Conservation (phyloP, 139 green algal species). For the Diplosphaera chodatii region DNA sequence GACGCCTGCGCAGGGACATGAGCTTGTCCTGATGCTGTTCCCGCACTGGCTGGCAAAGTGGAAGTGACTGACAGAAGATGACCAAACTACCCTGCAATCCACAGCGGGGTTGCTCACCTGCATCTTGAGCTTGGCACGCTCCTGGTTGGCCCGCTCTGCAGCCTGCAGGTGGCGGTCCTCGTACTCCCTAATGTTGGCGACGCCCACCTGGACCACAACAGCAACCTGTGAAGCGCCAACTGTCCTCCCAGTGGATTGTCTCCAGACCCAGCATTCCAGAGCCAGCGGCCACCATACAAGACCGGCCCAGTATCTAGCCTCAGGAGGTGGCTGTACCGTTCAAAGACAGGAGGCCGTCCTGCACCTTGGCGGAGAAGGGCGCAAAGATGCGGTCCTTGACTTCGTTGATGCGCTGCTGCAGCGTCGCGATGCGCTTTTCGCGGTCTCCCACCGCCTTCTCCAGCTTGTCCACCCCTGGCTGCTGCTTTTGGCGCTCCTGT, state of each 20-base stretch:
- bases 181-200: slow-evolving; percentile 81
- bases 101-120: slow-evolving; percentile 6
- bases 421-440: slow-evolving; percentile 26
- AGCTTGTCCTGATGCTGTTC: too few relatives aligned
- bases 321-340: too few relatives aligned
- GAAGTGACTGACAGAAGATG: too few relatives aligned
- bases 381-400: slow-evolving; percentile 57
- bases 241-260: too few relatives aligned
- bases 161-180: slow-evolving; percentile 67
- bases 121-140: slow-evolving; percentile 17
- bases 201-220: slow-evolving; percentile 41
- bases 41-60: too few relatives aligned
- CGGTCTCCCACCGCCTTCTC: slow-evolving; percentile 30
- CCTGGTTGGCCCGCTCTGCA: slow-evolving; percentile 18
- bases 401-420: slow-evolving; percentile 48
- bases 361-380: slow-evolving; percentile 65
- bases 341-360: too few relatives aligned
- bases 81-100: too few relatives aligned
- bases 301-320: too few relatives aligned
- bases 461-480: slow-evolving; percentile 26
- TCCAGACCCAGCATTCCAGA: too few relatives aligned
- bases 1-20: slow-evolving; percentile 31
- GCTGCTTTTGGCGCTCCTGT: slow-evolving; percentile 22
- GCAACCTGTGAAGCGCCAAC: too few relatives aligned
- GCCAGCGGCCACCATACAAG: too few relatives aligned